Percentiles rank a stretch among this genome's conserved stretches.
These are phyloP conservation scores for Elsinoe fawcettii DNA, from an alignment of 2,329 filamentous ascomycete species.

Conservation along the genomic window DNA sequence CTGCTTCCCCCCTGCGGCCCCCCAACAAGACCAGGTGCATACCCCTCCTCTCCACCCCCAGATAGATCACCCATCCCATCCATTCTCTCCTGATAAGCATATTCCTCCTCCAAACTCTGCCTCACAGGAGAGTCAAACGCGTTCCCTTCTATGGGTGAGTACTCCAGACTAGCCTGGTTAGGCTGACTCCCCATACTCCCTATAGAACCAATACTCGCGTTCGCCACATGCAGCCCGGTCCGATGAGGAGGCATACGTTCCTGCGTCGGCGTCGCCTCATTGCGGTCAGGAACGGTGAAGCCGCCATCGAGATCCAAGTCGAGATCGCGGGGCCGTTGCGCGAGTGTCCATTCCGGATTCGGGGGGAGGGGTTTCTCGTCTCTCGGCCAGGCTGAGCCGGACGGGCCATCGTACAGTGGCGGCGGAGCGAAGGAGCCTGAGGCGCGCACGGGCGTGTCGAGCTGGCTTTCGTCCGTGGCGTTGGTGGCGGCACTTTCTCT, in stretches of 20 bases:
- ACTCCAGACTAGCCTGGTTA: conserved; percentile 13
- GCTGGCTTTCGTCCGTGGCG: background rate
- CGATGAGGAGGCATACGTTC: conserved; percentile 6
- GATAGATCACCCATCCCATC: background rate
- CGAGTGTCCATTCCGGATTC: background rate
- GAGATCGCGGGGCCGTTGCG: background rate
- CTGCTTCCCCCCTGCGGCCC: background rate
- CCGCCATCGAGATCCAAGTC: conserved; percentile 9
- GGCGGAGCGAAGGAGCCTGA: background rate
- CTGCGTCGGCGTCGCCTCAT: conserved; percentile 14
- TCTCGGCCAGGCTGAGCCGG: background rate
- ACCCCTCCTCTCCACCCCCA: conserved; percentile 9
- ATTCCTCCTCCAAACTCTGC: conserved; percentile 7
- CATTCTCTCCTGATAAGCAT: background rate
- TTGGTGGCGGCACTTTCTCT: conserved; percentile 5
- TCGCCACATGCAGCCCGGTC: background rate
- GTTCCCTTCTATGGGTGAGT: conserved; percentile 11
- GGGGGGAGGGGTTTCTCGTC: conserved; percentile 5
- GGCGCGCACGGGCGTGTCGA: conserved; percentile 5
- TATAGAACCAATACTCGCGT: background rate
- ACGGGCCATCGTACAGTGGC: background rate
- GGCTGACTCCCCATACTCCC: background rate
- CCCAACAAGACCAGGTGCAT: background rate
- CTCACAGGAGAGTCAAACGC: conserved; percentile 13
- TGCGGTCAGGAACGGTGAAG: conserved; percentile 1